Evolutionary conservation across 345 rosid genomes (phyloP), one percentile per base, ranked within the genome.

Genomic region (Camelina hispida): DNA sequence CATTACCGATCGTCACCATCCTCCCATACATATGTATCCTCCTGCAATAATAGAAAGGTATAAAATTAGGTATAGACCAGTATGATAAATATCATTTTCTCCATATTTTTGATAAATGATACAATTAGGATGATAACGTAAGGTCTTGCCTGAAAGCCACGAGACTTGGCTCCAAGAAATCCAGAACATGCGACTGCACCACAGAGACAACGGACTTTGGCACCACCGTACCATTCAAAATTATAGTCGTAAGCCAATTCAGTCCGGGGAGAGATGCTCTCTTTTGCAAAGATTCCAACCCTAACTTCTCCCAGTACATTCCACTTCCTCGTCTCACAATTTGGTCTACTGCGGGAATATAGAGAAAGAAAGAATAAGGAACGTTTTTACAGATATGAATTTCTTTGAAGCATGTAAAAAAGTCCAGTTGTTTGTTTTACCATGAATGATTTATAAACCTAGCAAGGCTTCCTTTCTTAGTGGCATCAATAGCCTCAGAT

Each of bases 301-400:
- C 97, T 86, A 69, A 92, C 80, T 82, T 95, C 99, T 66, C 97
- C 97, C 57, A 87, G 77, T 68, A 90, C 96, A 72, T 80, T 87
- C 99, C 97, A 92, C 87, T 95, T 92, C 79, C 99, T 86, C 53
- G 99, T 92, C 93, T 92, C 99, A 74, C 99, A 92, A 58, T 95
- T 95, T 42, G 99, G 99, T 71, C 71, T 91, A 84, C 97, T 95
- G 84, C 70, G 80, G 53, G 59, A 76, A 66, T 68, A 50, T 40
- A 69, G 18, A 32, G 38, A 34, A 66, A 53, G 64, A 51, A 66
- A 71, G 20, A 72, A 4, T 59, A 14, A 64, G 62, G 46, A 57
- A 13, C 2, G 3, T 10, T 51, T 28, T 8, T n/a, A 38, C 12
- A 30, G 62, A 18, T 51, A 18, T 13, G 10, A 50, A 37, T 54